Evolutionary conservation across 1,139 yeast genomes (phyloP).

Genomic region (Saccharomycopsis phalli): DNA sequence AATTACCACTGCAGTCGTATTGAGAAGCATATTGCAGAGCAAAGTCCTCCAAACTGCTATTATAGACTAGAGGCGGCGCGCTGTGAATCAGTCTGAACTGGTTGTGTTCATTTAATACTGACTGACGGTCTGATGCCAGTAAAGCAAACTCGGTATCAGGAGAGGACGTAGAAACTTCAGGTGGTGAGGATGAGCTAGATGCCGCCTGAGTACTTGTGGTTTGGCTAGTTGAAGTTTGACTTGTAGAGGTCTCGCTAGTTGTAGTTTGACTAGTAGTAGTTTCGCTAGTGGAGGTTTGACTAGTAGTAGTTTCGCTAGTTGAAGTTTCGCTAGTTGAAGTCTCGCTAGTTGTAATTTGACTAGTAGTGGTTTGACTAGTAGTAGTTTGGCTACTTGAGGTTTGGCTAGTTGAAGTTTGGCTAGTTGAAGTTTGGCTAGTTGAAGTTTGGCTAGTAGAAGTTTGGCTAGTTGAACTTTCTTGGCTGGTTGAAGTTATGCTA

Average conservation of each 20-base stretch:
- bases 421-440: not conserved
- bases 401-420: not conserved
- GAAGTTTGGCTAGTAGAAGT: conserved; percentile 1
- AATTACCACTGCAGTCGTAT: conserved; percentile 45
- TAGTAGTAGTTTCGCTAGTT: not conserved
- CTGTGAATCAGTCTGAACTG: conserved; percentile 46
- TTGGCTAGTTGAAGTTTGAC: not conserved
- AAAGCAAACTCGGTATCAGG: not conserved
- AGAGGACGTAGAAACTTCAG: not conserved
- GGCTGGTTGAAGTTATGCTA: not conserved
- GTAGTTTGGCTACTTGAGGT: not conserved
- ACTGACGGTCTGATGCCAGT: conserved; percentile 29
- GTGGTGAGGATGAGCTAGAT: not conserved
- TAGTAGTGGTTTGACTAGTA: conserved; percentile 2
- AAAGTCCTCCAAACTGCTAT: conserved; percentile 31
- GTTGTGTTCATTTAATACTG: conserved; percentile 44
- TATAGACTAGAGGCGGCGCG: conserved; percentile 41
- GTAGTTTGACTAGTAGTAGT: conserved; percentile 2
- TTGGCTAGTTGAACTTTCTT: not conserved
- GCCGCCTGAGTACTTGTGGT: not conserved
- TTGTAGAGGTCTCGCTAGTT: not conserved
- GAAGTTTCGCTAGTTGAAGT: not conserved
- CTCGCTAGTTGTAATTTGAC: not conserved
- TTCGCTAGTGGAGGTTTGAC: not conserved
- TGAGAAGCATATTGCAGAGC: conserved; percentile 40